A percentile compares a stretch with the other conserved stretches of the same genome.
Evolutionary conservation across 2,329 filamentous ascomycete genomes (phyloP).

Genomic region (Fusarium staphyleae): DNA sequence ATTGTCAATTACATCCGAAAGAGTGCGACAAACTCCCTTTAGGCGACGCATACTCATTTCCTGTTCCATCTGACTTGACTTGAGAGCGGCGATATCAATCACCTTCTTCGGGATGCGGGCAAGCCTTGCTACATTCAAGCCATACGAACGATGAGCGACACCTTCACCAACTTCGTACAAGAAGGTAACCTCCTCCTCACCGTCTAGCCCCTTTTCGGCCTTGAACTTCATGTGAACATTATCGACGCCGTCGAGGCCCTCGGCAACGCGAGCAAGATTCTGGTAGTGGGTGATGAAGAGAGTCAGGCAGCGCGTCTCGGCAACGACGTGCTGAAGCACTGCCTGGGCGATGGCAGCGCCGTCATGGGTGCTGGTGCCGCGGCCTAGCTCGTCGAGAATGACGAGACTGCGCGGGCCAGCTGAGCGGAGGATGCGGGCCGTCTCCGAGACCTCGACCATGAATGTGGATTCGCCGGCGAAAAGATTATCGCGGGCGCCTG

Average conservation of each 20-base stretch:
- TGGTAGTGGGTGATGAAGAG: conserved; percentile 99
- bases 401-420: conserved; percentile 86
- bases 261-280: conserved; percentile 74
- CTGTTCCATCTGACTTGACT: conserved; percentile 82
- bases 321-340: conserved; percentile 84
- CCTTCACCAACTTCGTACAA: conserved; percentile 92
- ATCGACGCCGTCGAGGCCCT: conserved; percentile 72
- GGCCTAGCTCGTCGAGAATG: conserved; percentile 91
- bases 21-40: conserved; percentile 53
- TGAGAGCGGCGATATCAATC: conserved; percentile 78
- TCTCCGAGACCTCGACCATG: conserved; percentile 97
- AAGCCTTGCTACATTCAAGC: conserved; percentile 88
- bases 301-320: conserved; percentile 76
- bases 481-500: conserved; percentile 96
- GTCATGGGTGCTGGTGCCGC: conserved; percentile 94
- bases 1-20: conserved; percentile 52
- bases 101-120: conserved; percentile 81
- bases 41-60: conserved; percentile 71
- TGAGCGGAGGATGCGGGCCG: conserved; percentile 86
- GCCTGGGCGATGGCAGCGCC: conserved; percentile 95
- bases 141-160: conserved; percentile 92
- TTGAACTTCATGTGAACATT: conserved; percentile 97
- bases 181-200: conserved; percentile 86
- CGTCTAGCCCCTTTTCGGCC: conserved; percentile 49
- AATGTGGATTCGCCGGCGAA: conserved; percentile 95